Conservation (phyloP, 805 yeast species). For the Kodamaea restingae region DNA sequence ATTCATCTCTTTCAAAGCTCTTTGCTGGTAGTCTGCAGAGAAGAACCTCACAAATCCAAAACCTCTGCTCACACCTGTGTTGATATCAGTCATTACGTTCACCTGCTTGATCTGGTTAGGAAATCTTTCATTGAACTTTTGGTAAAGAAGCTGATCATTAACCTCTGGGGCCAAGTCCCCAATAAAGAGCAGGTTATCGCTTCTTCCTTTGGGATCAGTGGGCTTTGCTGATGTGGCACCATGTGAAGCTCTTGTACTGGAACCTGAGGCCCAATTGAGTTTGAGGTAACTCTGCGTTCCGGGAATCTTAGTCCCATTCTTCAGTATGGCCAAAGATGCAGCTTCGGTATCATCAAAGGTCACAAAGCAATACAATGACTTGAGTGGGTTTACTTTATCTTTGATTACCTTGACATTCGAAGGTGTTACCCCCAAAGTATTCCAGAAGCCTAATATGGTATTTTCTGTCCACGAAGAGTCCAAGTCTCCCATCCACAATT, state of each 20-base stretch:
- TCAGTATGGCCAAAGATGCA: slow-evolving; percentile 61
- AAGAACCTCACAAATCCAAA: slow-evolving; percentile 86
- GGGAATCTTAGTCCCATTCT: slow-evolving; percentile 70
- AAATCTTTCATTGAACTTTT: slow-evolving; percentile 62
- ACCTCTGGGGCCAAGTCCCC: slow-evolving; percentile 79
- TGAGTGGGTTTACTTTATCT: slow-evolving; percentile 49
- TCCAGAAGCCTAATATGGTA: slow-evolving; percentile 66
- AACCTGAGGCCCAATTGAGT: slow-evolving; percentile 82
- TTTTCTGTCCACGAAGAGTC: slow-evolving; percentile 82
- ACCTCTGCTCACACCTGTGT: slow-evolving; percentile 70
- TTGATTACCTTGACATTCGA: slow-evolving; percentile 62
- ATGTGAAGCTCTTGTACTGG: too few species aligned
- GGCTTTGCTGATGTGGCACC: neutral
- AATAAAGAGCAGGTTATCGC: slow-evolving; percentile 71
- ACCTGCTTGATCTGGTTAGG: slow-evolving; percentile 68
- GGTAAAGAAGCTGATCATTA: slow-evolving; percentile 60
- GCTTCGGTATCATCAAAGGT: slow-evolving; percentile 59
- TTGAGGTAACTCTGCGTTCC: slow-evolving; percentile 58
- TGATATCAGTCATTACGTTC: slow-evolving; percentile 72
- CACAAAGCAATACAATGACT: slow-evolving; percentile 65
- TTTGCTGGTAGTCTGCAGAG: slow-evolving; percentile 61
- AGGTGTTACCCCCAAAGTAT: slow-evolving; percentile 59
- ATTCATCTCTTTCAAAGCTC: slow-evolving; percentile 77
- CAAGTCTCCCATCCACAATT: slow-evolving; percentile 87
- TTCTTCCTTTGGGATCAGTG: slow-evolving; percentile 2